Percentiles rank a stretch among this genome's conserved stretches.
Evolutionary conservation across 345 rosid species (phyloP).

Genomic region (Brassica rapa): DNA sequence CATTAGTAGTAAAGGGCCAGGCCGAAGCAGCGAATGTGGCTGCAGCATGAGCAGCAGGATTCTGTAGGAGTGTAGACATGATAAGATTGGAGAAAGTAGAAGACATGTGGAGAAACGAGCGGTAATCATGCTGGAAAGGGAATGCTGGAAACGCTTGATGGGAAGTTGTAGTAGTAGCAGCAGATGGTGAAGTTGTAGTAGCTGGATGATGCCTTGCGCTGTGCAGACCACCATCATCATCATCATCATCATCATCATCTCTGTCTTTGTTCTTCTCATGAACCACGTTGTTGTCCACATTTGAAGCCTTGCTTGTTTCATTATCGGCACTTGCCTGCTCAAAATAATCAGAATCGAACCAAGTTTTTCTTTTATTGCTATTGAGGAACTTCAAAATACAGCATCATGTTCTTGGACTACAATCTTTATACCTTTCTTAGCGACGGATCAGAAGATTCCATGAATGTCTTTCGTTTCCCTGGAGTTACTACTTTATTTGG

Average conservation of each 20-base stretch:
- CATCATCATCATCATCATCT: no score
- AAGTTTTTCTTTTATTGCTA: conserved; percentile 35
- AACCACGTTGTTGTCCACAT: conserved; percentile 22
- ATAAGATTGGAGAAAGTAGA: conserved; percentile 67
- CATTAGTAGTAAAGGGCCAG: conserved; percentile 85
- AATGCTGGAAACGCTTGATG: conserved; percentile 52
- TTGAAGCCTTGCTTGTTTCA: conserved; percentile 48
- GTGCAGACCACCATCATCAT: neutral
- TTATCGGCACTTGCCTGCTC: conserved; percentile 52
- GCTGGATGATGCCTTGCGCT: conserved; percentile 41
- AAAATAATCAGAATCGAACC: conserved; percentile 33
- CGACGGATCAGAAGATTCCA: conserved; percentile 39
- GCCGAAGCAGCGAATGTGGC: conserved; percentile 81
- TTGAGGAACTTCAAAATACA: conserved; percentile 36
- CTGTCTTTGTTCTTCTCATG: no score
- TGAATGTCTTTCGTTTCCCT: no score
- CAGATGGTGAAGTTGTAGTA: conserved; percentile 51
- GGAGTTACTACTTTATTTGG: conserved; percentile 33
- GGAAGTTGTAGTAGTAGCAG: conserved; percentile 42
- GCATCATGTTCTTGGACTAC: conserved; percentile 32
- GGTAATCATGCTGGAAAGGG: conserved; percentile 50
- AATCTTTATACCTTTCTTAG: conserved; percentile 49
- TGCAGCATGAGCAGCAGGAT: conserved; percentile 88
- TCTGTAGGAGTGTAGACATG: conserved; percentile 75
- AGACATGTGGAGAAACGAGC: conserved; percentile 62